These are phyloP conservation scores for Adansonia grandidieri DNA, from an alignment of 441 rosid species.

Conservation along the genomic window DNA sequence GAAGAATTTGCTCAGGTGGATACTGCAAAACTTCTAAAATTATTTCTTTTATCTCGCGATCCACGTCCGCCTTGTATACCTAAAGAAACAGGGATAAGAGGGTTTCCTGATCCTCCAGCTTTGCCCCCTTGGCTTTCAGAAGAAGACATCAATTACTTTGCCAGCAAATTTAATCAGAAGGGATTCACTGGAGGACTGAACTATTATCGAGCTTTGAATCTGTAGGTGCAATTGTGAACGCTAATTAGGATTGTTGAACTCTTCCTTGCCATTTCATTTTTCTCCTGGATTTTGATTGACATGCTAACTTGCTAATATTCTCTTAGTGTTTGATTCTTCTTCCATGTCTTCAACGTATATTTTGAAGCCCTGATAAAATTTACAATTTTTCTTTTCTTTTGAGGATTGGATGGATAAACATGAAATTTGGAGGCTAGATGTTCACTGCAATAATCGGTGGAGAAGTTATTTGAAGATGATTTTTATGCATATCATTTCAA, in stretches of 20 bases:
- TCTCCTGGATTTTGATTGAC: neutral
- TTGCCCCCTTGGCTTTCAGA: slow-evolving; percentile 66
- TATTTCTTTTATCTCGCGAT: slow-evolving; percentile 43
- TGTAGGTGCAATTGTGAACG: slow-evolving; percentile 40
- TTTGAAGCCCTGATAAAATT: neutral
- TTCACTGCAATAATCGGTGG: neutral
- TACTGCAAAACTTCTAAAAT: slow-evolving; percentile 44
- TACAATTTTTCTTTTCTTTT: no score
- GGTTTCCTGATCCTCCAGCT: slow-evolving; percentile 44
- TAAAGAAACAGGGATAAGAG: slow-evolving; percentile 51
- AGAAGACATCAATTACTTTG: slow-evolving; percentile 53
- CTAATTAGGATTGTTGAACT: neutral
- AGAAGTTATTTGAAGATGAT: neutral
- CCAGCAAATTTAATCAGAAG: slow-evolving; percentile 50
- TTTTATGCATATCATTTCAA: neutral
- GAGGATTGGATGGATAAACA: neutral
- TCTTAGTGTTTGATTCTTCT: neutral
- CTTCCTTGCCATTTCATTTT: neutral
- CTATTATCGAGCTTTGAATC: slow-evolving; percentile 62
- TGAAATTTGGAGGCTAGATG: neutral
- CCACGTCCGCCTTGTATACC: slow-evolving; percentile 54
- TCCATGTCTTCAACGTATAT: neutral
- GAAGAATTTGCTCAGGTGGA: slow-evolving; percentile 62
- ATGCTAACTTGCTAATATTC: neutral
- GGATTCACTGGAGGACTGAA: slow-evolving; percentile 74